Evolutionary conservation across 2,329 filamentous ascomycete species (phyloP).

Genomic region (Fusarium hostae): DNA sequence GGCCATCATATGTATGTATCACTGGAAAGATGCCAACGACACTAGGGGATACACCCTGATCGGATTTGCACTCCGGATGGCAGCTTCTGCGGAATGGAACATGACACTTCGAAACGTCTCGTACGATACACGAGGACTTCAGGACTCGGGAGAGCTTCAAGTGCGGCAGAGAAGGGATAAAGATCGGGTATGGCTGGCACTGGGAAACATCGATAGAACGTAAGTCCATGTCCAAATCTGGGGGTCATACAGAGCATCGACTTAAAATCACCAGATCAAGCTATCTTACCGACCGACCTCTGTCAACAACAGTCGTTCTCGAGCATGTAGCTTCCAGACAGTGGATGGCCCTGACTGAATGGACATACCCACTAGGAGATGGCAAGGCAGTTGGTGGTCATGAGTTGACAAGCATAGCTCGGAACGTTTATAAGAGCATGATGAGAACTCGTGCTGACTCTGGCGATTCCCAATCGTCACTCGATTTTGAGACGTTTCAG

Average conservation of each 20-base stretch:
- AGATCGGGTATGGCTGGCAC: not conserved
- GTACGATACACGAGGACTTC: accelerated
- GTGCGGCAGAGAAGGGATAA: not conserved
- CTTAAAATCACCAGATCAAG: not conserved
- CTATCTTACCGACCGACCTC: not conserved
- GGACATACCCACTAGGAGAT: not conserved
- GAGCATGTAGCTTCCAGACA: not conserved
- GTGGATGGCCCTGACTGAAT: not conserved
- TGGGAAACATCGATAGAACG: not conserved
- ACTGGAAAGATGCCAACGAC: not conserved
- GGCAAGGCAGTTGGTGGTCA: not conserved
- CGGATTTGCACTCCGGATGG: not conserved
- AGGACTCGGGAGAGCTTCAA: not conserved
- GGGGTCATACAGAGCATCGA: accelerated
- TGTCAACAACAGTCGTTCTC: accelerated
- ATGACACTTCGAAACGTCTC: accelerated
- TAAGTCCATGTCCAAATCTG: too few relatives aligned
- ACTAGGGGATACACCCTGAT: not conserved
- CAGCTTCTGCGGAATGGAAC: not conserved
- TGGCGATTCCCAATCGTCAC: accelerated
- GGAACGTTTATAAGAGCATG: not conserved
- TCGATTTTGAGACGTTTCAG: accelerated
- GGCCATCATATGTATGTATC: slow-evolving; percentile 1
- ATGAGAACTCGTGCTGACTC: accelerated
- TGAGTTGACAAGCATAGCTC: not conserved